Conservation (phyloP, 1,284 basidiomycete genomes). For the Exobasidium cylindrosporum region DNA sequence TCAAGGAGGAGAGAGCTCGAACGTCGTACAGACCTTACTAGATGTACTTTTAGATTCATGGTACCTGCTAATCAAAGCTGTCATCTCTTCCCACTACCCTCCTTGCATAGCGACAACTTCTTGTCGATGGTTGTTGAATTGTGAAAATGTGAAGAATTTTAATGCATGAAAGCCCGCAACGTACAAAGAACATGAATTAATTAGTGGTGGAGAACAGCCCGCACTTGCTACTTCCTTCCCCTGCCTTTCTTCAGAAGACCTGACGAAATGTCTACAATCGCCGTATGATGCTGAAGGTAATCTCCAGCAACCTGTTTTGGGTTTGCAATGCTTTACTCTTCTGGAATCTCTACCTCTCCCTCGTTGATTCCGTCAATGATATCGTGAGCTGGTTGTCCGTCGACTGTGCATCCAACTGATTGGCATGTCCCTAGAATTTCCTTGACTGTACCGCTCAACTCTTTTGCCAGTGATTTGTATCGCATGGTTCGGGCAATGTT, state of each 20-base stretch:
- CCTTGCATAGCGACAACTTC: neutral
- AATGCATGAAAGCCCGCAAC: slow-evolving; percentile 1
- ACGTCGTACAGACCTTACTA: neutral
- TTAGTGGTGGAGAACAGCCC: neutral
- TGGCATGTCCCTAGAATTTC: slow-evolving; percentile 65
- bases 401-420: slow-evolving; percentile 89
- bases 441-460: slow-evolving; percentile 84
- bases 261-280: neutral
- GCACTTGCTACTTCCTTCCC: neutral
- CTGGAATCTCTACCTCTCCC: slow-evolving; percentile 71
- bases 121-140: neutral
- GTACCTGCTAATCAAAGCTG: neutral
- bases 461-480: slow-evolving; percentile 90
- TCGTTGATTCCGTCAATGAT: slow-evolving; percentile 93
- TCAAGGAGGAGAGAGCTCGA: neutral
- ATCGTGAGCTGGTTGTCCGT: slow-evolving; percentile 89
- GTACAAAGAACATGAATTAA: neutral
- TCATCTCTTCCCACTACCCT: neutral
- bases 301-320: no score
- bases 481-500: slow-evolving; percentile 96
- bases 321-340: no score
- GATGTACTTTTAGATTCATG: no score
- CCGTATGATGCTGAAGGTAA: no score
- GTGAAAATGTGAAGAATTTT: neutral
- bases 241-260: neutral